A percentile compares a stretch with the other conserved stretches of the same genome.
These are phyloP conservation scores for Claviceps citrina DNA, from an alignment of 2,329 filamentous ascomycete species.

Conservation along the genomic window DNA sequence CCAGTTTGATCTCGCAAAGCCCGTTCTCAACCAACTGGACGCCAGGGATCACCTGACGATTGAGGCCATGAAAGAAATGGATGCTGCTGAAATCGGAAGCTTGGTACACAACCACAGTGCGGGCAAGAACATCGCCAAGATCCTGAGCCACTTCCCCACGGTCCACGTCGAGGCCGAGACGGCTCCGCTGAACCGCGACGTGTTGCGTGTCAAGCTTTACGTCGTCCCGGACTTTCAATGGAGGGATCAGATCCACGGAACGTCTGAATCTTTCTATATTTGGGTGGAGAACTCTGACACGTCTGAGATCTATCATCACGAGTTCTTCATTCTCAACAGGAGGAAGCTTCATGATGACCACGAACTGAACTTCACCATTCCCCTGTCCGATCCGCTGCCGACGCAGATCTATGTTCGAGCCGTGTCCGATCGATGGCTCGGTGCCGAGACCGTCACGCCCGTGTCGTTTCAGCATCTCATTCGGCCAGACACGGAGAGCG, in stretches of 20 bases:
- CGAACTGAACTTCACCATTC: constrained; percentile 94
- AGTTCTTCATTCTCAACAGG: constrained; percentile 84
- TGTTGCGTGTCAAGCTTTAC: constrained; percentile 75
- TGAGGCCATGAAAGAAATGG: constrained; percentile 83
- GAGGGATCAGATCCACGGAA: constrained; percentile 88
- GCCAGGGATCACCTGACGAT: constrained; percentile 63
- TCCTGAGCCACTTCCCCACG: constrained; percentile 85
- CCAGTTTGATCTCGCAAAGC: constrained; percentile 80
- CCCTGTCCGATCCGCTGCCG: constrained; percentile 79
- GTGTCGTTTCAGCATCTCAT: constrained; percentile 98
- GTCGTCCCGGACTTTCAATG: constrained; percentile 83
- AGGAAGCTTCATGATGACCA: constrained; percentile 91
- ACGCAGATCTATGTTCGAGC: constrained; percentile 92
- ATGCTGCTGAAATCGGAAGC: constrained; percentile 72
- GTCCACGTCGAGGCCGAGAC: constrained; percentile 85
- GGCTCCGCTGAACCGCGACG: constrained; percentile 85
- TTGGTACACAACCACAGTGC: constrained; percentile 84
- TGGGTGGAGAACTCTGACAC: constrained; percentile 99
- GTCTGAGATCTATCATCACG: constrained; percentile 92
- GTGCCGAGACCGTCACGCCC: constrained; percentile 85
- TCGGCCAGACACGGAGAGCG: constrained; percentile 88
- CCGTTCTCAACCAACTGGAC: constrained; percentile 72
- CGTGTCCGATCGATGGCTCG: constrained; percentile 90
- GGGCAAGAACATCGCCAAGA: constrained; percentile 63
- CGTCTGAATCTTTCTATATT: constrained; percentile 91